Percentiles rank a stretch among this genome's conserved stretches.
Conservation (phyloP, 352 stramenopile genomes). For the Pythium insidiosum region DNA sequence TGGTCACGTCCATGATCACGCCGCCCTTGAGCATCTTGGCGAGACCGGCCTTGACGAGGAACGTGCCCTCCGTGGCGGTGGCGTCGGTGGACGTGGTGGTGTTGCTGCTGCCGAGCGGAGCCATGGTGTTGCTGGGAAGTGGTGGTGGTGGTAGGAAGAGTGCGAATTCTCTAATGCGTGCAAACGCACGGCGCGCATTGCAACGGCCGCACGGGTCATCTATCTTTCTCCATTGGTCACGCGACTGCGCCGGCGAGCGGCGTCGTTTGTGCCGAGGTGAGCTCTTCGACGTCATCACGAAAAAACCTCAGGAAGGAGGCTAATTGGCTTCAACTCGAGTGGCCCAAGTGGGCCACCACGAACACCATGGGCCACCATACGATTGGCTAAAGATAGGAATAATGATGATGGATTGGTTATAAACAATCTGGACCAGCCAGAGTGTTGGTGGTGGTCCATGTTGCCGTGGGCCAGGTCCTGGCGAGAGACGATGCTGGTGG, state of each 20-base stretch:
- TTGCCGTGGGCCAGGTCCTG: too few relatives aligned
- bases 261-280: too few relatives aligned
- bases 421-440: too few relatives aligned
- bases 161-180: constrained; percentile 10
- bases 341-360: constrained; percentile 18
- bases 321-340: constrained; percentile 24
- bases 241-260: too few relatives aligned
- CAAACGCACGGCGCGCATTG: too few relatives aligned
- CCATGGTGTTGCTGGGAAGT: constrained; percentile 6
- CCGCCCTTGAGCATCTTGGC: constrained; percentile 98
- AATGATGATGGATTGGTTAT: too few relatives aligned
- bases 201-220: too few relatives aligned
- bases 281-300: too few relatives aligned
- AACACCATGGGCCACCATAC: not conserved
- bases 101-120: constrained; percentile 18
- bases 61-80: constrained; percentile 66
- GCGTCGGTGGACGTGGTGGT: constrained; percentile 15
- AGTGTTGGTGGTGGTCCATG: too few relatives aligned
- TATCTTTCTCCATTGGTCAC: too few relatives aligned
- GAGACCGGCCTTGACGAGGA: constrained; percentile 93
- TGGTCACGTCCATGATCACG: constrained; percentile 96
- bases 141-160: not conserved
- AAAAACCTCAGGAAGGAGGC: too few relatives aligned
- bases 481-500: too few relatives aligned
- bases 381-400: constrained; percentile 5